Evolutionary conservation across 2,329 filamentous ascomycete species (phyloP), one percentile per base, ranked within the genome.

Genomic region (Trichoderma gracile): DNA sequence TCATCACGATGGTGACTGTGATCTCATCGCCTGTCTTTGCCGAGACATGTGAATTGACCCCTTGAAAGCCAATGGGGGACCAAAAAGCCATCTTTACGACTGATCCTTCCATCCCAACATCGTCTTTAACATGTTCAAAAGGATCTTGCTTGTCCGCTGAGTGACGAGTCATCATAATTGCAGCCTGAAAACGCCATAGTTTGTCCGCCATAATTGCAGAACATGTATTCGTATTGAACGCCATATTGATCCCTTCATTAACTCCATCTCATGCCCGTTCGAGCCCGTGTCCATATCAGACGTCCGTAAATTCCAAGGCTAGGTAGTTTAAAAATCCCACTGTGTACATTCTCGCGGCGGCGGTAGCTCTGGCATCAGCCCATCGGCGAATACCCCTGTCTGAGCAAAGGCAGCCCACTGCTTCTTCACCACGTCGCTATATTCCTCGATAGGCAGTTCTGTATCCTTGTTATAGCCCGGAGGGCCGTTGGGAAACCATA

Each of bases 301-400:
- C 27, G 45, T 56, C 56, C 21, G 46, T 38, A 38, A 38, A 38
- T 38, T 14, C 53, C 12, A 19, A 49, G 52, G 59, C 12, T 25
- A 19, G 56, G 79, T 79, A 19, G 56, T 79, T 79, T 75, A 93
- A 71, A 94, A 88, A 72, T 92, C 86, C 84, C 89, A 94, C 30
- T 79, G 76, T 68, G 87, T 88, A 81, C 88, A 94, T 72, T 94
- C 92, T 67, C 86, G 82, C 76, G 88, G 88, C 0, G 93, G 93
- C 21, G 93, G 91, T 52, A 92, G 78, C 69, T 89, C 82, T 0
- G 93, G 93, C 78, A 97, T 89, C 7, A 87, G 71, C 0, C 88
- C 89, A 42, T 86, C 86, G 47, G 84, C 81, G 74, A 96, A 97
- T 38, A 74, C 76, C 0, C 91, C 91, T 21, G 84, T 85, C 67